phyloP scores from a whole-genome alignment of 163 green algal species.

The Chloromonas sp. region DNA sequence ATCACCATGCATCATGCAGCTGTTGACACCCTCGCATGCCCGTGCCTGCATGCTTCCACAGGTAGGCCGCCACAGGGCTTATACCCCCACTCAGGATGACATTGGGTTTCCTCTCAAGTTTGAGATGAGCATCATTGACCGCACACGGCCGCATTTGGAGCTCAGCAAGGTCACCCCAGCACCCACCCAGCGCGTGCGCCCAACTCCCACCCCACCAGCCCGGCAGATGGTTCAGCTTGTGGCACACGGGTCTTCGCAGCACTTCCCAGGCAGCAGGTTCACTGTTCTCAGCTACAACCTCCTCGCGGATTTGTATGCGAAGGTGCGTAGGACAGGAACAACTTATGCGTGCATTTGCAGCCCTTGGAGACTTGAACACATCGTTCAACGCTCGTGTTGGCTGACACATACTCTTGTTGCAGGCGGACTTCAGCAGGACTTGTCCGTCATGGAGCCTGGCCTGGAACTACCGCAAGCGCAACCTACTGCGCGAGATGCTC shows the following conservation, averaged over 20 bases:
- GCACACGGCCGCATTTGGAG: slow-evolving; percentile 26
- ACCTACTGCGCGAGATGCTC: slow-evolving; percentile 87
- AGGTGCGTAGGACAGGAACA: slow-evolving; percentile 33
- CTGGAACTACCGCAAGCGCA: slow-evolving; percentile 89
- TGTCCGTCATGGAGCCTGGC: slow-evolving; percentile 82
- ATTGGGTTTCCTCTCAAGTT: slow-evolving; percentile 87
- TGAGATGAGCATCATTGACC: slow-evolving; percentile 76
- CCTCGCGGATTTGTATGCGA: slow-evolving; percentile 94
- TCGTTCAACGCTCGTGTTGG: not conserved
- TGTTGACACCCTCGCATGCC: not conserved
- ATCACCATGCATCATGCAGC: not conserved
- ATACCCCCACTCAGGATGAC: slow-evolving; percentile 82
- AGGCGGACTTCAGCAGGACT: slow-evolving; percentile 77
- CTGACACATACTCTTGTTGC: slow-evolving; percentile 7
- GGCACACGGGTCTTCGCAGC: slow-evolving; percentile 17
- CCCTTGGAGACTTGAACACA: no score
- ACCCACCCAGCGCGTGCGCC: slow-evolving; percentile 62
- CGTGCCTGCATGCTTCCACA: slow-evolving; percentile 18
- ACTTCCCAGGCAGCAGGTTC: slow-evolving; percentile 55
- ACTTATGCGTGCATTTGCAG: no score
- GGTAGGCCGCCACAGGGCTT: slow-evolving; percentile 56
- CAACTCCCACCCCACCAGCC: slow-evolving; percentile 66
- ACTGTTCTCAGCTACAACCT: slow-evolving; percentile 96
- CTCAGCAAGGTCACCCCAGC: slow-evolving; percentile 49
- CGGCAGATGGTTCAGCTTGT: slow-evolving; percentile 70